Evolutionary conservation across 1,284 basidiomycete species (phyloP), one percentile per base, ranked within the genome.

Genomic region (Pseudozyma sp.): DNA sequence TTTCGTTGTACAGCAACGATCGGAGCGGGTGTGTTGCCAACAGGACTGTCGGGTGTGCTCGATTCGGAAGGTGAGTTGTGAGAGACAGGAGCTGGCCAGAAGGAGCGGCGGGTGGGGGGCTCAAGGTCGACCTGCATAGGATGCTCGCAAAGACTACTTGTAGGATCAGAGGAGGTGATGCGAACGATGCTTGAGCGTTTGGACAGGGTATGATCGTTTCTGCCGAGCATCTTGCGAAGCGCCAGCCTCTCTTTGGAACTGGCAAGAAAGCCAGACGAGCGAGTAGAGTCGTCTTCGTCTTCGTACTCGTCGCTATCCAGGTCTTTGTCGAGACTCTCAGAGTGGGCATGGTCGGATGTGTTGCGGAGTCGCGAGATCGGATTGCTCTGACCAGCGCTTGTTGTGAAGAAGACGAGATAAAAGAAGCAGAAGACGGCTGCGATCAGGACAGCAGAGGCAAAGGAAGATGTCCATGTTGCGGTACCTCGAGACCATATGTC

Each of bases 81-180:
- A 11, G 63, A 60, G 13, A 35, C 39, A n/a, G 55, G 54, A 13
- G 57, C 61, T 7, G 73, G 64, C 62, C 65, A 72, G 49, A 68
- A 66, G 46, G 61, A 58, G 16, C 65, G 56, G 8, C 50, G 46
- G 0, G 54, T 61, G 5, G 49, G 42, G 2, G 60, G 55, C 10
- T 76, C 75, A 14, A 81, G 53, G 31, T 81, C 73, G 53, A 83
- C 37, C 30, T 80, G 69, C 42, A 82, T 70, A 0, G 81, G 80
- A 17, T 54, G 47, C 37, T 65, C 60, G 54, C 67, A 77, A 8
- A 83, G 66, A 3, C 47, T 60, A 39, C 79, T 81, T 11, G 69
- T 69, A 0, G 81, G 81, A 45, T 83, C 81, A 16, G 74, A 72
- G 11, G 75, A 77, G 9, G 59, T 73, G 56, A 83, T 80, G 19